phyloP scores from a whole-genome alignment of 257 asterid species.

The Parsonsia alboflavescens region DNA sequence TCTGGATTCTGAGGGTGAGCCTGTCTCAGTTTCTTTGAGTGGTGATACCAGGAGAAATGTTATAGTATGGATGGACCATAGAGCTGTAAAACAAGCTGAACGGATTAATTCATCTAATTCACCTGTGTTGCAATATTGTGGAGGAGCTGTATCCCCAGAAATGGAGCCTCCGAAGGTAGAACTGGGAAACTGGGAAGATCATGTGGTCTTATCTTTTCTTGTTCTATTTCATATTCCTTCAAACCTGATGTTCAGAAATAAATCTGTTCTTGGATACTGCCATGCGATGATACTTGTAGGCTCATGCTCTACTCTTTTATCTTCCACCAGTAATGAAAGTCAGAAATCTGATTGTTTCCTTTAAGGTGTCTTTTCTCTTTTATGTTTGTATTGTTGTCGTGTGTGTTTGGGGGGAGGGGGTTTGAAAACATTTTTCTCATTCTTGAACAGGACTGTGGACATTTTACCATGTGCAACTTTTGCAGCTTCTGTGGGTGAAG shows the following conservation, averaged over 20 bases:
- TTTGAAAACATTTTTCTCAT: neutral
- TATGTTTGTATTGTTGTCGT: no score
- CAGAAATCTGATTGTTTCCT: neutral
- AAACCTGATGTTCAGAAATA: neutral
- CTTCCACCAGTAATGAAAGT: neutral
- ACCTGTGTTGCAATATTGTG: slow-evolving; percentile 89
- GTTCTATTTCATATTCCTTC: neutral
- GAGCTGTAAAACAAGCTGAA: slow-evolving; percentile 94
- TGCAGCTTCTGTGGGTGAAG: slow-evolving; percentile 96
- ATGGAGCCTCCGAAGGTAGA: slow-evolving; percentile 95
- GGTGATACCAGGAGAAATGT: slow-evolving; percentile 87
- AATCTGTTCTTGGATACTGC: neutral
- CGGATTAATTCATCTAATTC: slow-evolving; percentile 78
- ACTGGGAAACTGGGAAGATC: slow-evolving; percentile 6
- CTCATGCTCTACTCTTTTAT: neutral
- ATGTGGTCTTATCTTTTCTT: neutral
- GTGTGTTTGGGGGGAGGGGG: neutral
- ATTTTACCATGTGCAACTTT: slow-evolving; percentile 15
- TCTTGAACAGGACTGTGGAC: slow-evolving; percentile 10
- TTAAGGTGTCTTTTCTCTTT: neutral
- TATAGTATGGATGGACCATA: slow-evolving; percentile 98
- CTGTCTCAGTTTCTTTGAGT: slow-evolving; percentile 91
- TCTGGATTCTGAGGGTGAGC: slow-evolving; percentile 85
- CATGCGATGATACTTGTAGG: neutral
- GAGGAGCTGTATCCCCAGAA: slow-evolving; percentile 95